phyloP scores from a whole-genome alignment of 1,284 basidiomycete species.

The Apiotrichum porosum region DNA sequence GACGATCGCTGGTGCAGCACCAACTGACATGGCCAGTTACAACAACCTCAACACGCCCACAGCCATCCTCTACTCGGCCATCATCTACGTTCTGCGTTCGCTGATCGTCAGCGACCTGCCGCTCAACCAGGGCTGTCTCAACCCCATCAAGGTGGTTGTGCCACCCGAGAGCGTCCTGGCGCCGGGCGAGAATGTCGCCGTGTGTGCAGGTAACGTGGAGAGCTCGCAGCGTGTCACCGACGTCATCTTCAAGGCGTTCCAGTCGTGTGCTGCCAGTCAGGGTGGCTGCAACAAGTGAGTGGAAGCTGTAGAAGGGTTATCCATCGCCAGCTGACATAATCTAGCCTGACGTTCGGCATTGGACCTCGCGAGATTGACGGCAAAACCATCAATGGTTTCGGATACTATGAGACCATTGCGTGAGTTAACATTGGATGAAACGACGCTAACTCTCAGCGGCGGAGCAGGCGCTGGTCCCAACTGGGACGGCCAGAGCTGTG shows the following conservation, averaged over 20 bases:
- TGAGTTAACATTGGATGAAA: too few relatives aligned
- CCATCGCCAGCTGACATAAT: conserved; percentile 43
- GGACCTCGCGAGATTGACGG: conserved; percentile 68
- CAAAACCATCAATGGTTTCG: conserved; percentile 65
- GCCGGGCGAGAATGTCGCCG: conserved; percentile 79
- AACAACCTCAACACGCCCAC: conserved; percentile 56
- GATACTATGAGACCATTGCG: conserved; percentile 94
- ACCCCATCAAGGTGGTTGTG: conserved; percentile 34
- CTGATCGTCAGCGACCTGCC: conserved; percentile 92
- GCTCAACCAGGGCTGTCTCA: conserved; percentile 43
- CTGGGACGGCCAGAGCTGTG: conserved; percentile 67
- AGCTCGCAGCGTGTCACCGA: conserved; percentile 93
- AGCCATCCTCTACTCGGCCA: conserved; percentile 82
- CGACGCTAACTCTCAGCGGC: too few relatives aligned
- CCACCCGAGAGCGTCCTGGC: conserved; percentile 73
- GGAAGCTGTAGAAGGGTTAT: neutral
- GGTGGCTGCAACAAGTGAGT: conserved; percentile 64
- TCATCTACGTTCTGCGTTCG: conserved; percentile 88
- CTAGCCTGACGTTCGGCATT: conserved; percentile 77
- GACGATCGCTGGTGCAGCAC: too few relatives aligned
- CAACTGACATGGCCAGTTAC: too few relatives aligned
- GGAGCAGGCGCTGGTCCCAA: conserved; percentile 84
- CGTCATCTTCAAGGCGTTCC: conserved; percentile 88
- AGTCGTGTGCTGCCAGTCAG: conserved; percentile 87
- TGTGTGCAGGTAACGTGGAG: conserved; percentile 88